Conservation (phyloP, 2,329 filamentous ascomycete genomes). For the Pseudogymnoascus sp. region DNA sequence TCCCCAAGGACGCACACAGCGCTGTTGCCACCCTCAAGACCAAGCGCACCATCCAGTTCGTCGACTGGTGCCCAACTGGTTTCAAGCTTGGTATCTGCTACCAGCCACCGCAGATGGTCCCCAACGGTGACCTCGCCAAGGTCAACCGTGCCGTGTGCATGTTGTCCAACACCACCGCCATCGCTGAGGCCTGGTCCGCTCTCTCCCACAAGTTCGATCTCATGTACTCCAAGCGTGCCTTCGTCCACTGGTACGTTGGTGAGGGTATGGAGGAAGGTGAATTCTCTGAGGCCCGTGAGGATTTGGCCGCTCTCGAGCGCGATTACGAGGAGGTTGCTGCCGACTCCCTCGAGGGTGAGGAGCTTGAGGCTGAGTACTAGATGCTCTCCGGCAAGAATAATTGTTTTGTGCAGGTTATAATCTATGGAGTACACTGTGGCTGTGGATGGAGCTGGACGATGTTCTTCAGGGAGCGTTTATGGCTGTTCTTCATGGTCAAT, state of each 20-base stretch:
- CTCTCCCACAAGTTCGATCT: slow-evolving; percentile 98
- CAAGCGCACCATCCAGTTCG: slow-evolving; percentile 98
- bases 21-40: slow-evolving; percentile 97
- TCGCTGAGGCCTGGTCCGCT: slow-evolving; percentile 95
- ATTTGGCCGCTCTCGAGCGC: slow-evolving; percentile 92
- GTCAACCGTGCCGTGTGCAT: slow-evolving; percentile 99
- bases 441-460: slow-evolving; percentile 23
- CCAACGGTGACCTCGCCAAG: slow-evolving; percentile 94
- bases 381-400: slow-evolving; percentile 17
- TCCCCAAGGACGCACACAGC: slow-evolving; percentile 87
- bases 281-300: slow-evolving; percentile 98
- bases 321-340: slow-evolving; percentile 98
- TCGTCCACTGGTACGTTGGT: slow-evolving; percentile 99
- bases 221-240: slow-evolving; percentile 99
- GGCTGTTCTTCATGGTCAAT: slow-evolving; percentile 22
- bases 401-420: slow-evolving; percentile 25
- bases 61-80: slow-evolving; percentile 99
- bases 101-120: slow-evolving; percentile 92
- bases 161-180: slow-evolving; percentile 97
- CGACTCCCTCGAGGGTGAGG: slow-evolving; percentile 82
- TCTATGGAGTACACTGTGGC: slow-evolving; percentile 24
- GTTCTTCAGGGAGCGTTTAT: slow-evolving; percentile 22
- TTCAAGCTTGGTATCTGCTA: slow-evolving; percentile 99
- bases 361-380: slow-evolving; percentile 87
- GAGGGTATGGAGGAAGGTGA: slow-evolving; percentile 99